Base-by-base conservation (phyloP, 1,139 yeast species). In the Geotrichum phurueaensis region DNA sequence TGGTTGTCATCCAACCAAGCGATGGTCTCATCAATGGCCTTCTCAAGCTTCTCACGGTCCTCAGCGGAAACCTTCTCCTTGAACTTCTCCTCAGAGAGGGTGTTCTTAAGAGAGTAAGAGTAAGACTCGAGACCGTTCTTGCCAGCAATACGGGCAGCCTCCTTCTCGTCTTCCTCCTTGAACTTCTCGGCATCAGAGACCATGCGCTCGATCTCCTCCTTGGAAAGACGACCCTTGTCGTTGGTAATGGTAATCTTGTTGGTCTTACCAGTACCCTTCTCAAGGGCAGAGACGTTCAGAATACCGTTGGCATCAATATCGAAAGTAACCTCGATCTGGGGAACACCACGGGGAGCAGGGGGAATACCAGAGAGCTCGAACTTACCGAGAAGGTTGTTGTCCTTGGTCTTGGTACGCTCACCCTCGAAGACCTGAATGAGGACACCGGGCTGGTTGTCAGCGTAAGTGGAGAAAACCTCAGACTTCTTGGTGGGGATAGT, bases 261-360 rank as follows among this genome's bases (percentile, higher is more conserved):
- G 68, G 88, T 79, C 82, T 86, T 86, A 77, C 90, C 89, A 66
- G 89, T 85, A 78, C 86, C 96, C 86, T 89, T 89, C 81, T 89
- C 96, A 71, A 89, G 87, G 66, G 96, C 96, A 74, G 95, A 86
- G 65, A 89, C 96, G 83, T 89, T 89, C 79, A 89, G 83, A 79
- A 89, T 89, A 80, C 96, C 96, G 77, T 89, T 91, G 72, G 96
- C 91, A 76, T 89, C 96, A 72, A 89, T 84, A 78, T 89, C 96
- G 75, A 89, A 89, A 70, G 96, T 88, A 70, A 89, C 96, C 82
- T 89, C 96, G 72, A 89, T 88, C 81, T 89, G 95, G 74, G 96
- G 96, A 68, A 89, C 96, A 82, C 96, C 96, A 81, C 94, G 89
- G 78, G 96, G 96, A 65, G 96, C 96, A 73, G 96, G 96, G 75